Evolutionary conservation across 192 early-diverging fungal genomes (phyloP).

Genomic region (Coemansia sp.): DNA sequence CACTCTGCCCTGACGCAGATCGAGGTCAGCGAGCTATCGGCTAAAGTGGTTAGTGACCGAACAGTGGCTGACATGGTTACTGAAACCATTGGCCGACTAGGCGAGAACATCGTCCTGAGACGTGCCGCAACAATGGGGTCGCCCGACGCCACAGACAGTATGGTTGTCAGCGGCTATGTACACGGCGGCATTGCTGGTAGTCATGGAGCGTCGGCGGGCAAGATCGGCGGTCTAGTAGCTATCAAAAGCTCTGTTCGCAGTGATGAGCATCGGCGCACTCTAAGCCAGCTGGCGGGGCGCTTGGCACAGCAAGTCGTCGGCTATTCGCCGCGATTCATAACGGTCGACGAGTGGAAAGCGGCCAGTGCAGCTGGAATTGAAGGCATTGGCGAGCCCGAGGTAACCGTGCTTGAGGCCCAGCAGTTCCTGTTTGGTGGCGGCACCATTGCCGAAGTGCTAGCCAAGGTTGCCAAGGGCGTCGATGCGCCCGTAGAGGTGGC

Average conservation of each 20-base stretch:
- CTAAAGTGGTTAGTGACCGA: conserved; percentile 11
- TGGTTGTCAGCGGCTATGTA: conserved; percentile 68
- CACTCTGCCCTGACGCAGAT: conserved; percentile 7
- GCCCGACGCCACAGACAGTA: conserved; percentile 12
- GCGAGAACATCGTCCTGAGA: conserved; percentile 88
- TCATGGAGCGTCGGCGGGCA: conserved; percentile 61
- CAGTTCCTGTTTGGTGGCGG: conserved; percentile 79
- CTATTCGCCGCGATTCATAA: conserved; percentile 66
- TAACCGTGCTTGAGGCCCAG: conserved; percentile 68
- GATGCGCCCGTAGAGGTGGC: conserved; percentile 62
- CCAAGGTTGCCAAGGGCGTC: conserved; percentile 46
- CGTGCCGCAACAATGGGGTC: conserved; percentile 55
- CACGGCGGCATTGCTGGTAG: conserved; percentile 64
- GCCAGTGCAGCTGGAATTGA: conserved; percentile 25
- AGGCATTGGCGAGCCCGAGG: conserved; percentile 27
- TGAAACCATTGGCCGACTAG: conserved; percentile 82
- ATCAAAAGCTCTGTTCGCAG: conserved; percentile 43
- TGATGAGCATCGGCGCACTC: conserved; percentile 23
- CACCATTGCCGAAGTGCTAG: conserved; percentile 65
- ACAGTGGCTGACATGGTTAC: conserved; percentile 70
- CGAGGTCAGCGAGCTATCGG: conserved; percentile 8
- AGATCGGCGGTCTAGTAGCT: conserved; percentile 79
- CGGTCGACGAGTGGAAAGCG: conserved; percentile 52
- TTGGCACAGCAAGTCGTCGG: conserved; percentile 90
- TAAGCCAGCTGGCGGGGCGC: conserved; percentile 68